phyloP scores from a whole-genome alignment of 164 flowering plant species.

The Kingdonia uniflora region DNA sequence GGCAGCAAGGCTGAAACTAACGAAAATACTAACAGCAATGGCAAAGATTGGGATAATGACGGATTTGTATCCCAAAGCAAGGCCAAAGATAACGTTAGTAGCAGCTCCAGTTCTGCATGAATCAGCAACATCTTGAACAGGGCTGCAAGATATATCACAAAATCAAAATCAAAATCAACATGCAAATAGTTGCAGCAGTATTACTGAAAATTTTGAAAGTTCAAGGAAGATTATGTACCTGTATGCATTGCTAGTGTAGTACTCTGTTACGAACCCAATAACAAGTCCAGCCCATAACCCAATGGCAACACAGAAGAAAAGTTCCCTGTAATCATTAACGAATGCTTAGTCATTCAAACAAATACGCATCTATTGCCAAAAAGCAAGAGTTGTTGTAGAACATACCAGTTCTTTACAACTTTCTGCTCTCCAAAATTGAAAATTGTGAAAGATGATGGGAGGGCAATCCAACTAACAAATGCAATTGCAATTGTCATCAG shows the following conservation, averaged over 20 bases:
- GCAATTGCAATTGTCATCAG: constrained; percentile 24
- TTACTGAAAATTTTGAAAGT: background rate
- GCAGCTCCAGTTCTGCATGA: constrained; percentile 22
- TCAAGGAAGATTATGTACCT: constrained; percentile 4
- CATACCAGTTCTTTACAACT: constrained; percentile 25
- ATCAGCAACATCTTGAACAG: constrained; percentile 20
- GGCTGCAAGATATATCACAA: constrained; percentile 10
- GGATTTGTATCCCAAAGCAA: constrained; percentile 18
- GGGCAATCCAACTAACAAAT: constrained; percentile 20
- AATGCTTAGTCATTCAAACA: too few species aligned
- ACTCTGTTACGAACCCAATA: constrained; percentile 14
- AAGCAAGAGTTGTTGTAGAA: background rate
- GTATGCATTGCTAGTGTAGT: constrained; percentile 18
- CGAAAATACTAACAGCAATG: constrained; percentile 15
- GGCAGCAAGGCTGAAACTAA: constrained; percentile 17
- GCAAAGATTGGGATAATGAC: constrained; percentile 18
- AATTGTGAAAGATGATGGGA: constrained; percentile 25
- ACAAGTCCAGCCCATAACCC: constrained; percentile 14
- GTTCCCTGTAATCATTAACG: constrained; percentile 9
- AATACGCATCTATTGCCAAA: too few species aligned
- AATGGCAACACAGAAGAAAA: constrained; percentile 16
- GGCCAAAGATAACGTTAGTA: constrained; percentile 15
- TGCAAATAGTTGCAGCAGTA: background rate
- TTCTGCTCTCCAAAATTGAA: constrained; percentile 24
- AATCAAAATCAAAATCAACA: background rate